Base-by-base conservation (phyloP, 345 rosid genomes). In the Rhizophora mangle region DNA sequence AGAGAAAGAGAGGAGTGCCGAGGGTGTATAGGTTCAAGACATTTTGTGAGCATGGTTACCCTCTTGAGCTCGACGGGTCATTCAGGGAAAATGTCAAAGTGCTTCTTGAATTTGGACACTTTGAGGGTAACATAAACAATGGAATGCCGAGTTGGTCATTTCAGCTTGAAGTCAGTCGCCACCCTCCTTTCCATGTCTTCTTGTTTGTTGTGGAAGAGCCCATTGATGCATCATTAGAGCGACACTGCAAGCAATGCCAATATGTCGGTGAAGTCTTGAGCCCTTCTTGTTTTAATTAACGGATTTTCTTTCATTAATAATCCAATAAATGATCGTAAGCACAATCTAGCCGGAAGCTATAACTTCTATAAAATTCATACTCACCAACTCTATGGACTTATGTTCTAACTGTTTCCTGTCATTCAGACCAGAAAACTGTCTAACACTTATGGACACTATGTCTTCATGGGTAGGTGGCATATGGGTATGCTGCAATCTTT, bases 191-290 rank as follows among this genome's bases (percentile, higher is more conserved):
- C n/a, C 86, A 89, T 76, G 54, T 87, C 6, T 64, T 88, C 65
- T 83, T 94, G 47, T 82, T 88, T 72, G 89, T 89, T 8, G 82
- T 89, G 2, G 96, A 94, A 76, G 98, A 94, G 62, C 83, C 88
- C 3, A 63, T 84, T n/a, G 86, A 84, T 64, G 82, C 85, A 3
- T 83, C 90, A 6, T 52, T 71, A 8, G 62, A 77, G n/a, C 85
- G 72, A 16, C 85, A 86, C 52, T 94, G 97, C 90, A 89, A 85
- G 76, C 90, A 87, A 57, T 94, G 97, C 75, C 82, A 80, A 72
- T 87, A 87, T 75, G 87, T 89, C 80, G 98, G 97, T 91, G 87
- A 89, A 75, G 83, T 75, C 78, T 70, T 63, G 2, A 37, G 21
- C 43, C 65, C 29, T 56, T 61, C n/a, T 1, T 34, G 36, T 2